Percentiles rank a stretch among this genome's conserved stretches.
Evolutionary conservation across 2,329 filamentous ascomycete species (phyloP).

Genomic region (Cladophialophora psammophila): DNA sequence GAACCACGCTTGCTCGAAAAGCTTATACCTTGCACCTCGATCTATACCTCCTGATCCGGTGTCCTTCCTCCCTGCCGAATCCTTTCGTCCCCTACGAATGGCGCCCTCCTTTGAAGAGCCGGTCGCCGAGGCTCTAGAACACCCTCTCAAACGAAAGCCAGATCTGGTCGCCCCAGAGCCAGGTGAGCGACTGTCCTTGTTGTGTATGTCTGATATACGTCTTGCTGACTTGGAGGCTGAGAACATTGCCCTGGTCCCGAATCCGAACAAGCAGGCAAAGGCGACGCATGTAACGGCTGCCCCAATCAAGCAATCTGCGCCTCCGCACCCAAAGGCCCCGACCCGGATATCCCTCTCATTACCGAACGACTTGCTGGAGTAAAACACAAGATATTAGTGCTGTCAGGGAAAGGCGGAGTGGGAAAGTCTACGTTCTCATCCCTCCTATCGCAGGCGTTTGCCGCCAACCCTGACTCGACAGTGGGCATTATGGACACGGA

Average conservation of each 20-base stretch:
- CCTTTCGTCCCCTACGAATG: slow-evolving; percentile 60
- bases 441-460: slow-evolving; percentile 87
- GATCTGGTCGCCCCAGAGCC: slow-evolving; percentile 92
- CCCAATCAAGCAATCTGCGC: slow-evolving; percentile 97
- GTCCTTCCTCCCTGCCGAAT: not conserved
- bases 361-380: slow-evolving; percentile 81
- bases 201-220: not conserved
- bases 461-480: slow-evolving; percentile 75
- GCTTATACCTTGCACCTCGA: not conserved
- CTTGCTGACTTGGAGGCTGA: slow-evolving; percentile 34
- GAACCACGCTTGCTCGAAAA: not conserved
- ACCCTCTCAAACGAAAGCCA: slow-evolving; percentile 78
- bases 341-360: slow-evolving; percentile 91
- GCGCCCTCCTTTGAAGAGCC: slow-evolving; percentile 79
- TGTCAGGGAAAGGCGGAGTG: slow-evolving; percentile 95
- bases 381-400: slow-evolving; percentile 88
- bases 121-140: slow-evolving; percentile 73
- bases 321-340: slow-evolving; percentile 90
- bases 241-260: slow-evolving; percentile 90
- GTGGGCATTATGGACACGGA: slow-evolving; percentile 98
- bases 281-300: slow-evolving; percentile 89
- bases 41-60: not conserved
- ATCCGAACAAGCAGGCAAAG: slow-evolving; percentile 63
- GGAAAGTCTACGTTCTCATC: slow-evolving; percentile 95
- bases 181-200: slow-evolving; percentile 50